Base-by-base conservation (phyloP, 108 stramenopile genomes). In the Fragilaria crotonensis region DNA sequence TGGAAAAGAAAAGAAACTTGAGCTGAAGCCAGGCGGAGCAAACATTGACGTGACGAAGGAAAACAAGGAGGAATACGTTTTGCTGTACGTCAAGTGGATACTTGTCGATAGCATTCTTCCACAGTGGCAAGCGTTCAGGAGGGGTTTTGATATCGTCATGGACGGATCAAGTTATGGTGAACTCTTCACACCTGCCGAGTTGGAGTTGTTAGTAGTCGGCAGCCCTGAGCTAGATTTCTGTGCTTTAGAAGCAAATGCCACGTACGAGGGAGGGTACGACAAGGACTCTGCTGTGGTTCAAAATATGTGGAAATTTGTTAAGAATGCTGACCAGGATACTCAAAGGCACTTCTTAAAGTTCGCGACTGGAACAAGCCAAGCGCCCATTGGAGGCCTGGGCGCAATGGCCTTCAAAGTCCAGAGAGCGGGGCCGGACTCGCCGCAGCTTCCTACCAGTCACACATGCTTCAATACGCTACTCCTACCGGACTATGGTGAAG, bases 401-500 rank as follows among this genome's bases (percentile, higher is more conserved):
- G 70, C 81, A 45, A 66, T 97, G 57, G 33, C 65, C 19, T 95
- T 96, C 64, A 89, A 78, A 32, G 79, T 96, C 46, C 96, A 97
- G 70, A 67, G 91, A 27, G 90, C 91, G 5, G 96, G 95, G 30
- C 81, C 91, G 7, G 96, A 97, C 52, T 81, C 87, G 49, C 60
- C 67, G 44, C 76, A 85, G 30, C 64, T 97, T 17, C 95, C 95
- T 0, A 94, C 95, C 18, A 63, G 91, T 9, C 92, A 92, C 60
- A 97, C 96, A 17, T 97, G 96, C 61, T 97, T 97, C 79, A 96
- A 96, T 62, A 85, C 85, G n/a, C 54, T 76, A 21, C 60, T 71
- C 20, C 65, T 74, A 25, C 72, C 85, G 9, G 86, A 87, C 57
- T 87, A 84, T 54, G 83, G 83, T 31, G 63, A 58, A 31, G 59